Conservation (phyloP, 1,139 yeast genomes). For the Yamadazyma dendronema region DNA sequence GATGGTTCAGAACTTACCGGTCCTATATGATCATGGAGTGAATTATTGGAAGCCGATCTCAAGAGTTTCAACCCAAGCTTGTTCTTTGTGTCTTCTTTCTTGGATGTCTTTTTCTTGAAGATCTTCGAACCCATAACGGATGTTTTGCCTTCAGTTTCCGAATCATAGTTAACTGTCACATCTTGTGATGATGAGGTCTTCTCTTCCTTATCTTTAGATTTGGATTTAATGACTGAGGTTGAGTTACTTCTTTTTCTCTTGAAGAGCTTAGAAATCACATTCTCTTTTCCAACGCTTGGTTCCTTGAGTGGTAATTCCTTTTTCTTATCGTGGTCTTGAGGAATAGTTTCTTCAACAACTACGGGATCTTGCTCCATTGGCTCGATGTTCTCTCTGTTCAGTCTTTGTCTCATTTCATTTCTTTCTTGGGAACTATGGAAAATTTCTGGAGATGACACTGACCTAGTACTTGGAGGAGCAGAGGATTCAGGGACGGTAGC, state of each 20-base stretch:
- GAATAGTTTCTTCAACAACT: not conserved
- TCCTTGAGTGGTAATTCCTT: conserved; percentile 2
- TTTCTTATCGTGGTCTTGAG: not conserved
- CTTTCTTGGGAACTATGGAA: conserved; percentile 3
- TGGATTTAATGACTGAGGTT: conserved; percentile 5
- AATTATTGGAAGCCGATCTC: conserved; percentile 12
- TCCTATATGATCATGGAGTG: conserved; percentile 7
- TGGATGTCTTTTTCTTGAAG: conserved; percentile 24
- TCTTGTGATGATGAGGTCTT: conserved; percentile 16
- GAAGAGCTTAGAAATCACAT: conserved; percentile 44
- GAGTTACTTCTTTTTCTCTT: conserved; percentile 36
- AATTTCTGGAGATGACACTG: conserved; percentile 17
- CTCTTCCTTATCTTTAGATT: not conserved
- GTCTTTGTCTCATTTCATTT: not conserved
- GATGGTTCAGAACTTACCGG: conserved; percentile 1
- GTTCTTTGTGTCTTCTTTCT: conserved; percentile 15
- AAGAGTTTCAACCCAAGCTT: conserved; percentile 15
- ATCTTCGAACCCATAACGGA: conserved; percentile 15
- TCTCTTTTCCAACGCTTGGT: conserved; percentile 30
- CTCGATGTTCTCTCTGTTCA: not conserved
- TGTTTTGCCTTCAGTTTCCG: conserved; percentile 19
- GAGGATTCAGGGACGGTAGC: conserved; percentile 11
- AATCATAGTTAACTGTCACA: conserved; percentile 29
- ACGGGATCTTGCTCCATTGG: not conserved
- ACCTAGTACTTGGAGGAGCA: conserved; percentile 8